phyloP scores from a whole-genome alignment of 192 early-diverging fungal genomes.

The Coemansia sp. region DNA sequence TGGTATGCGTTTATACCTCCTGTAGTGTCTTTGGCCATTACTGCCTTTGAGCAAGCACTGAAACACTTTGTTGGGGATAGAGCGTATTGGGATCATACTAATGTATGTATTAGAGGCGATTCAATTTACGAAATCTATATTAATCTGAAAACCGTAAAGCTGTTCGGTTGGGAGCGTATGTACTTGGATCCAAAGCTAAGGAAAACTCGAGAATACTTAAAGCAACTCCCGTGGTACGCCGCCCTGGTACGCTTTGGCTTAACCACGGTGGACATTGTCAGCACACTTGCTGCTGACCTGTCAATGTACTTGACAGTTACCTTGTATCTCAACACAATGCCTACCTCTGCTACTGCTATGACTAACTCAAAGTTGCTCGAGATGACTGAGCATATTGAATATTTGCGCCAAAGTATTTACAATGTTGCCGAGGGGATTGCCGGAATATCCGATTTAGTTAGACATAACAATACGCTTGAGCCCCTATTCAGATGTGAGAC shows the following conservation, averaged over 20 bases:
- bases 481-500: background rate
- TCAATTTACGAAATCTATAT: background rate
- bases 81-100: background rate
- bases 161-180: slow-evolving; percentile 12
- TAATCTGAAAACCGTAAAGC: background rate
- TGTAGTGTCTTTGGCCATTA: background rate
- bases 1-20: background rate
- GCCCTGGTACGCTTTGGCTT: background rate
- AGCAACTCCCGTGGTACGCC: background rate
- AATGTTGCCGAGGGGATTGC: background rate
- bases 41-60: no score
- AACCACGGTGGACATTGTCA: background rate
- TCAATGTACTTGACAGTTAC: slow-evolving; percentile 1
- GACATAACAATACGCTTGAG: background rate
- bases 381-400: background rate
- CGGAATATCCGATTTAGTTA: background rate
- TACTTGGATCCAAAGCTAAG: background rate
- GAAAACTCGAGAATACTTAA: background rate
- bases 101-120: background rate
- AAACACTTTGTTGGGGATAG: background rate
- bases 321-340: background rate
- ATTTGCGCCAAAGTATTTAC: background rate
- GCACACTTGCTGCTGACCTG: background rate
- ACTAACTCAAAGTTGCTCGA: background rate
- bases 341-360: background rate